phyloP scores from a whole-genome alignment of 345 rosid genomes.

The Noccaea bulbosa region DNA sequence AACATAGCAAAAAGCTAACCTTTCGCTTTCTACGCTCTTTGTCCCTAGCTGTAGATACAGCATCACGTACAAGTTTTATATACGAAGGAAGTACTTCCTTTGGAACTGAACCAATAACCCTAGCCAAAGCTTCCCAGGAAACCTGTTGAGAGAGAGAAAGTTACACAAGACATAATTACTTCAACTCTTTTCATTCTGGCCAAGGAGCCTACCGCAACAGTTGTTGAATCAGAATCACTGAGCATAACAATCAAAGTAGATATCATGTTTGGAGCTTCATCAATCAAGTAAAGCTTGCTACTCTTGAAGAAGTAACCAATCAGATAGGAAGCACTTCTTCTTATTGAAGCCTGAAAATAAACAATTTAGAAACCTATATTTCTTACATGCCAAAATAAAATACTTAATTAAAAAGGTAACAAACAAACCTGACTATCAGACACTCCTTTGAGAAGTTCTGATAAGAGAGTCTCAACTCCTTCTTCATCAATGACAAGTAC shows the following conservation, averaged over 20 bases:
- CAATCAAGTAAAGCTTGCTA: slow-evolving; percentile 91
- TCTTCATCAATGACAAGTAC: slow-evolving; percentile 89
- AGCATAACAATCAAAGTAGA: slow-evolving; percentile 86
- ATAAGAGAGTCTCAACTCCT: slow-evolving; percentile 74
- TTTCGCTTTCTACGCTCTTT: slow-evolving; percentile 89
- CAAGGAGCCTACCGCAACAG: slow-evolving; percentile 65
- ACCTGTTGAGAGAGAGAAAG: slow-evolving; percentile 53
- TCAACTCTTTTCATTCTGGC: slow-evolving; percentile 22
- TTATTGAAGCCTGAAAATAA: slow-evolving; percentile 73
- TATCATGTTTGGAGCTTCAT: slow-evolving; percentile 95
- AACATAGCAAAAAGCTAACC: slow-evolving; percentile 49
- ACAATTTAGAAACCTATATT: slow-evolving; percentile 19
- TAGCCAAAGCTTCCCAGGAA: slow-evolving; percentile 94
- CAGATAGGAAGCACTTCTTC: slow-evolving; percentile 88
- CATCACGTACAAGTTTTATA: slow-evolving; percentile 88
- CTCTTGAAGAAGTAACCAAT: slow-evolving; percentile 89
- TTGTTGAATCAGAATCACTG: slow-evolving; percentile 83
- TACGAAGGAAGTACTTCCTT: slow-evolving; percentile 91
- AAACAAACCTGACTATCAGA: slow-evolving; percentile 70
- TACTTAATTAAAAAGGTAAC: slow-evolving; percentile 16
- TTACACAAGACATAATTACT: slow-evolving; percentile 23
- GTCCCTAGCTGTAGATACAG: slow-evolving; percentile 92
- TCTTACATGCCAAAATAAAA: slow-evolving; percentile 17
- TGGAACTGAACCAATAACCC: slow-evolving; percentile 90
- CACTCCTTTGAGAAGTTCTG: slow-evolving; percentile 90